phyloP scores from a whole-genome alignment of 768 basidiomycete species.

The Melanogaster broomeanus region DNA sequence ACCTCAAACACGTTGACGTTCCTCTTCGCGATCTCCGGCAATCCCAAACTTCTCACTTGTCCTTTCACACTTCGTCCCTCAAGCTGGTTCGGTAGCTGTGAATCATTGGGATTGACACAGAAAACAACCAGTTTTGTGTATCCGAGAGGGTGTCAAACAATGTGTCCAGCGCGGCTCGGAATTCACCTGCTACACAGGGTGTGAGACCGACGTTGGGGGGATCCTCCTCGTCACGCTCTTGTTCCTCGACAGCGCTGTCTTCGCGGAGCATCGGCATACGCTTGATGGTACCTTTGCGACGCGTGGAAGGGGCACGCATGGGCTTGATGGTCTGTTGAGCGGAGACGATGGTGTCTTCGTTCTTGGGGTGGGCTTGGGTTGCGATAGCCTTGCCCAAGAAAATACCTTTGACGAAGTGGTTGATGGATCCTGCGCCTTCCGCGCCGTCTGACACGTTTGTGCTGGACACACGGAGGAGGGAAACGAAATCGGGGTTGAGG shows the following conservation, averaged over 20 bases:
- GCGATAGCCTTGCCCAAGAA: slow-evolving; percentile 90
- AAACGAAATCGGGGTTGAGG: slow-evolving; percentile 91
- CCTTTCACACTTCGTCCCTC: slow-evolving; percentile 91
- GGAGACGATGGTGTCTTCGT: slow-evolving; percentile 94
- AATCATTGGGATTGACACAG: slow-evolving; percentile 94
- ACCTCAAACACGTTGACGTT: slow-evolving; percentile 75
- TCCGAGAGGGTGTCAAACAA: slow-evolving; percentile 88
- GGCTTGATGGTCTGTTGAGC: slow-evolving; percentile 94
- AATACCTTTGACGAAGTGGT: slow-evolving; percentile 88
- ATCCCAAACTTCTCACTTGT: slow-evolving; percentile 80
- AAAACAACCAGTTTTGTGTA: slow-evolving; percentile 91
- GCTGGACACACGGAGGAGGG: slow-evolving; percentile 71
- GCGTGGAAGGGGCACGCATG: slow-evolving; percentile 88
- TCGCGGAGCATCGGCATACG: slow-evolving; percentile 44
- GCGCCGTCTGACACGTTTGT: slow-evolving; percentile 40
- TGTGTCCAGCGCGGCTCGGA: slow-evolving; percentile 82
- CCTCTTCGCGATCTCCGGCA: slow-evolving; percentile 76
- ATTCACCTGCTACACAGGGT: slow-evolving; percentile 87
- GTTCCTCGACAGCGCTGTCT: slow-evolving; percentile 33
- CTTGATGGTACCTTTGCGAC: slow-evolving; percentile 74
- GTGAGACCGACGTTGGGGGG: slow-evolving; percentile 32
- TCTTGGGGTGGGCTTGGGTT: slow-evolving; percentile 86
- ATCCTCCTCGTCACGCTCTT: slow-evolving; percentile 52
- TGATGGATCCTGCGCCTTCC: slow-evolving; percentile 78
- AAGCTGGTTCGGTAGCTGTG: slow-evolving; percentile 90